A percentile compares a stretch with the other conserved stretches of the same genome.
Evolutionary conservation across 2,329 filamentous ascomycete genomes (phyloP).

Genomic region (Leptographium procerum): DNA sequence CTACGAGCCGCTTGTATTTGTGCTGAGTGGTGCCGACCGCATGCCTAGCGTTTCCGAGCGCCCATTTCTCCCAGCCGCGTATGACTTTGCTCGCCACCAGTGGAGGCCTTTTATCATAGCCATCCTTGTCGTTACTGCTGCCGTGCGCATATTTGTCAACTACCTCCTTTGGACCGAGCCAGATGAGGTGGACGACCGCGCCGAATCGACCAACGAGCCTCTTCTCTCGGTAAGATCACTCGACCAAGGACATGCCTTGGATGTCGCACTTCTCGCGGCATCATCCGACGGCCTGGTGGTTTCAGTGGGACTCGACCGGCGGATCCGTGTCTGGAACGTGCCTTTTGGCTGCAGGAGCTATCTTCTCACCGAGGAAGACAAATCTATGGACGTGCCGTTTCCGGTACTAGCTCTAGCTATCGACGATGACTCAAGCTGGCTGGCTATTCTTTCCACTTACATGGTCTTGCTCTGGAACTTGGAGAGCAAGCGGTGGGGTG

Average conservation of each 20-base stretch:
- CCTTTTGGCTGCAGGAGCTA: slow-evolving; percentile 30
- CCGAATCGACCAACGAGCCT: slow-evolving; percentile 22
- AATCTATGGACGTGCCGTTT: slow-evolving; percentile 29
- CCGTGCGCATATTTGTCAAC: slow-evolving; percentile 60
- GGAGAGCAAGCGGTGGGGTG: slow-evolving; percentile 41
- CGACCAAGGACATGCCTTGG: slow-evolving; percentile 52
- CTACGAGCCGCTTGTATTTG: slow-evolving; percentile 64
- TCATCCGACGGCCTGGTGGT: slow-evolving; percentile 54
- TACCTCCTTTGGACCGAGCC: slow-evolving; percentile 45
- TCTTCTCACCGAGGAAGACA: slow-evolving; percentile 27
- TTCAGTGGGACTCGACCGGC: slow-evolving; percentile 59
- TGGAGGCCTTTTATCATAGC: slow-evolving; percentile 48
- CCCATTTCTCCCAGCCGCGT: slow-evolving; percentile 43
- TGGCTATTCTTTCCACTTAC: slow-evolving; percentile 52
- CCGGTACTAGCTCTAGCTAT: slow-evolving; percentile 53
- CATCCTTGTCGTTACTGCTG: slow-evolving; percentile 50
- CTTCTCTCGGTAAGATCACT: slow-evolving; percentile 50
- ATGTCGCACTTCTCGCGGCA: slow-evolving; percentile 53
- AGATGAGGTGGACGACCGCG: slow-evolving; percentile 32
- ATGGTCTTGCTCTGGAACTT: slow-evolving; percentile 55
- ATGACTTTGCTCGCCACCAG: slow-evolving; percentile 57
- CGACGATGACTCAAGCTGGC: slow-evolving; percentile 51
- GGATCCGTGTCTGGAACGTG: slow-evolving; percentile 55
- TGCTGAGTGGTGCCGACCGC: slow-evolving; percentile 57
- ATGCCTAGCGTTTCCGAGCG: slow-evolving; percentile 39